Evolutionary conservation across 2,329 filamentous ascomycete genomes (phyloP).

Genomic region (Diaporthe citri): DNA sequence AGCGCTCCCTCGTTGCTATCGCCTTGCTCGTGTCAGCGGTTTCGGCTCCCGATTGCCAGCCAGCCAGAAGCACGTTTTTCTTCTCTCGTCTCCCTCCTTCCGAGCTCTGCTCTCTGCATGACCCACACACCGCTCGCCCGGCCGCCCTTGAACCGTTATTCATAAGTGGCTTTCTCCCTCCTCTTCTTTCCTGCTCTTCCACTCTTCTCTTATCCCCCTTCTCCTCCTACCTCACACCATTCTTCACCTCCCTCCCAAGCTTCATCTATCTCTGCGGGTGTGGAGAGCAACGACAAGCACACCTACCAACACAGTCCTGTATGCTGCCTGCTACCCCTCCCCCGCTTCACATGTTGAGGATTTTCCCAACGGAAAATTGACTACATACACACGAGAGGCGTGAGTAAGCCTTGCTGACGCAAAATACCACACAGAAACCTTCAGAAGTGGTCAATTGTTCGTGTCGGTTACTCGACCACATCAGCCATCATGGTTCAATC

Average conservation of each 20-base stretch:
- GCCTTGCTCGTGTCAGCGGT: constrained; percentile 25
- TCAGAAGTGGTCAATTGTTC: constrained; percentile 38
- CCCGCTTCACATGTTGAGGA: constrained; percentile 9
- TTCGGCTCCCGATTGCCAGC: constrained; percentile 33
- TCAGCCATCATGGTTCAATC: constrained; percentile 71
- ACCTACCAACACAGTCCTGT: constrained; percentile 25
- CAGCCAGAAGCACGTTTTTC: constrained; percentile 12
- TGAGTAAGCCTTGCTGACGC: constrained; percentile 25
- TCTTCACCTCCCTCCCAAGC: constrained; percentile 32
- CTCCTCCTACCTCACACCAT: constrained; percentile 36
- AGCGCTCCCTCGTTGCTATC: constrained; percentile 13
- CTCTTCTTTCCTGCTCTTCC: constrained; percentile 14
- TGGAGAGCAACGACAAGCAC: constrained; percentile 34
- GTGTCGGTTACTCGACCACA: constrained; percentile 34
- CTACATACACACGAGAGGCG: not conserved
- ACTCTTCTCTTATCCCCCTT: constrained; percentile 12
- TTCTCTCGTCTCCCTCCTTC: not conserved
- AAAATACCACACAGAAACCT: not conserved
- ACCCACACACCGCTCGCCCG: constrained; percentile 35
- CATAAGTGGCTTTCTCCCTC: constrained; percentile 37
- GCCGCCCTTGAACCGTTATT: constrained; percentile 24
- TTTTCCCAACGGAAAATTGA: not conserved
- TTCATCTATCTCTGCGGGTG: constrained; percentile 37
- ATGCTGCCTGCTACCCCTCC: constrained; percentile 1
- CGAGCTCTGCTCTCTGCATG: constrained; percentile 17